Evolutionary conservation across 179 eudicot species (phyloP).

Genomic region (Patellifolia procumbens): DNA sequence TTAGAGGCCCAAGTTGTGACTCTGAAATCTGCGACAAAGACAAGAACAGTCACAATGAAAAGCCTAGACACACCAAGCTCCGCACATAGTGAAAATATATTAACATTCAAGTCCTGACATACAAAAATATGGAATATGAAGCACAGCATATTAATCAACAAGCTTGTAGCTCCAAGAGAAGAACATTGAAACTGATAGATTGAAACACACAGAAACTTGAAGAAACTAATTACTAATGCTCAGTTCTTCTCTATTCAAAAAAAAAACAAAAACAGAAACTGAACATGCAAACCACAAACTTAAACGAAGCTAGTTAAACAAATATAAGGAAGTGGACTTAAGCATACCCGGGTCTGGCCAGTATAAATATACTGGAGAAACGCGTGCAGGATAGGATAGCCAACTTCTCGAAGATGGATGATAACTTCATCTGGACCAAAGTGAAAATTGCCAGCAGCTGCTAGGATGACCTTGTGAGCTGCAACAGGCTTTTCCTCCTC

Average conservation of each 20-base stretch:
- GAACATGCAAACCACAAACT: not conserved
- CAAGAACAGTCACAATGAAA: slow-evolving; percentile 6
- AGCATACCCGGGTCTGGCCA: slow-evolving; percentile 69
- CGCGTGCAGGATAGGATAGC: slow-evolving; percentile 60
- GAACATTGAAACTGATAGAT: not conserved
- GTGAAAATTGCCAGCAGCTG: slow-evolving; percentile 67
- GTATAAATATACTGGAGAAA: slow-evolving; percentile 80
- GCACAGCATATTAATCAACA: not conserved
- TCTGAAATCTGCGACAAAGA: slow-evolving; percentile 59
- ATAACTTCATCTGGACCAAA: slow-evolving; percentile 48
- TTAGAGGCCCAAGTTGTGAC: slow-evolving; percentile 57
- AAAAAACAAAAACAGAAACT: no score
- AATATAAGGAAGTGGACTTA: not conserved
- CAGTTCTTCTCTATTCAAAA: not conserved
- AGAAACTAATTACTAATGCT: not conserved
- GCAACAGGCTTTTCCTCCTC: slow-evolving; percentile 72
- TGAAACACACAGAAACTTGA: not conserved
- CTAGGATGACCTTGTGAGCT: slow-evolving; percentile 83
- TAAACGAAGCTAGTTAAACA: not conserved
- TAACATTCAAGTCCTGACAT: not conserved
- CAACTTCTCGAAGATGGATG: slow-evolving; percentile 57
- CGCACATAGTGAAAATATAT: not conserved
- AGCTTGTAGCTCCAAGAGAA: not conserved
- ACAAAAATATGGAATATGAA: not conserved
- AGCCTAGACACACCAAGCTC: not conserved